These are phyloP conservation scores for Salix udensis DNA, from an alignment of 345 rosid species.

Conservation along the genomic window DNA sequence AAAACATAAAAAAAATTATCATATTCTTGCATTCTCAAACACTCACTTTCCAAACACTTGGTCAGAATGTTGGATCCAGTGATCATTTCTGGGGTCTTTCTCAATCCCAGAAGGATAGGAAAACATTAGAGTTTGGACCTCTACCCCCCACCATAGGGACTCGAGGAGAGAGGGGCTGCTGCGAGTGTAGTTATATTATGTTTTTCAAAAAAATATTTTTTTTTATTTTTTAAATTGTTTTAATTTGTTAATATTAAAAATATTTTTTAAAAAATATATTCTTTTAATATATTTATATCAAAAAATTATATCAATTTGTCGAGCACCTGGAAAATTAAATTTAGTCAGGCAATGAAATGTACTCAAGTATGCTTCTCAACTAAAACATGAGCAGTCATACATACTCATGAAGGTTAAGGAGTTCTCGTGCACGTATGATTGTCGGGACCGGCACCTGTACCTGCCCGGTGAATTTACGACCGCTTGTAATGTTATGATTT, in stretches of 20 bases:
- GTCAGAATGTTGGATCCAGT: conserved; percentile 45
- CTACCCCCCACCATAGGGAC: conserved; percentile 24
- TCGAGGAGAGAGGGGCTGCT: neutral
- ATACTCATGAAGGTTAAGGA: conserved; percentile 19
- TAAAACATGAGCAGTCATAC: conserved; percentile 22
- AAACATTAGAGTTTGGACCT: conserved; percentile 27
- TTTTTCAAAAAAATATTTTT: too few species aligned
- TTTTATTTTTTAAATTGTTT: too few species aligned
- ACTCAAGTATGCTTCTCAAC: conserved; percentile 33
- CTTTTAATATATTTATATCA: too few species aligned
- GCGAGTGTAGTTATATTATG: too few species aligned
- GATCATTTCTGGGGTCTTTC: conserved; percentile 22
- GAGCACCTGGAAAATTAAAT: too few species aligned
- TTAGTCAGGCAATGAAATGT: neutral
- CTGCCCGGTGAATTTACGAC: neutral
- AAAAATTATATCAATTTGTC: too few species aligned
- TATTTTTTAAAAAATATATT: too few species aligned
- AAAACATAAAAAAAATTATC: too few species aligned
- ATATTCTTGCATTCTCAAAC: too few species aligned
- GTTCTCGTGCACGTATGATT: conserved; percentile 15
- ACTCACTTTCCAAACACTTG: too few species aligned
- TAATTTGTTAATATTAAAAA: too few species aligned
- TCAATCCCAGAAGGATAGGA: conserved; percentile 1
- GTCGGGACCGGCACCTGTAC: conserved; percentile 26
- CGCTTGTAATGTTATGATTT: conserved; percentile 10